These are phyloP conservation scores for Megacollybia platyphylla DNA, from an alignment of 1,284 basidiomycete genomes.

Conservation along the genomic window DNA sequence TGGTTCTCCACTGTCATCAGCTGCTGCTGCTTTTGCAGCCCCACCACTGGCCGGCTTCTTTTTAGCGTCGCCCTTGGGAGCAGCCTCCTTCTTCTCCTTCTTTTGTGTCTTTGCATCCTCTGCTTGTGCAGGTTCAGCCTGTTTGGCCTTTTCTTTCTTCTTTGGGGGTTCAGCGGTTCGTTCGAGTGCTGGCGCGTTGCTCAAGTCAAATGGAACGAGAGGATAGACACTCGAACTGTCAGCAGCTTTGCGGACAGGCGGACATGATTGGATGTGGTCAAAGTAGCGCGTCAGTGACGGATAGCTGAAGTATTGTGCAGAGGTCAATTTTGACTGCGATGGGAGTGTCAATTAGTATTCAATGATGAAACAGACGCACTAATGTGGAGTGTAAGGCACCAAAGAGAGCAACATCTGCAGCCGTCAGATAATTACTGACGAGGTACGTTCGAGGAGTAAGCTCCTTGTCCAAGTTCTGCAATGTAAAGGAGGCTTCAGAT, in stretches of 20 bases:
- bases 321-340: slow-evolving; percentile 48
- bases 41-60: slow-evolving; percentile 21
- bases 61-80: slow-evolving; percentile 12
- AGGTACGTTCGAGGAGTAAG: slow-evolving; percentile 73
- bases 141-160: slow-evolving; percentile 71
- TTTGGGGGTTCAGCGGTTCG: slow-evolving; percentile 64
- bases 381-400: slow-evolving; percentile 69
- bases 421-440: slow-evolving; percentile 72
- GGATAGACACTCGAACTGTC: slow-evolving; percentile 44
- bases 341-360: slow-evolving; percentile 4
- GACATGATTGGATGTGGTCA: slow-evolving; percentile 75
- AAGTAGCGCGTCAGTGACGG: slow-evolving; percentile 88
- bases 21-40: slow-evolving; percentile 26
- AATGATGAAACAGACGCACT: slow-evolving; percentile 31
- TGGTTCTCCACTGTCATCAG: slow-evolving; percentile 64
- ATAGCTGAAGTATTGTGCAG: slow-evolving; percentile 58
- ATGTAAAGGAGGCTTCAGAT: slow-evolving; percentile 6
- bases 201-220: slow-evolving; percentile 58
- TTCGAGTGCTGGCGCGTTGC: slow-evolving; percentile 61
- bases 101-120: slow-evolving; percentile 24
- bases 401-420: slow-evolving; percentile 79
- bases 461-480: slow-evolving; percentile 61
- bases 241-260: slow-evolving; percentile 44
- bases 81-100: slow-evolving; percentile 35
- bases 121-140: slow-evolving; percentile 16